Conservation (phyloP, 2,329 filamentous ascomycete species). For the Lomentospora prolificans region DNA sequence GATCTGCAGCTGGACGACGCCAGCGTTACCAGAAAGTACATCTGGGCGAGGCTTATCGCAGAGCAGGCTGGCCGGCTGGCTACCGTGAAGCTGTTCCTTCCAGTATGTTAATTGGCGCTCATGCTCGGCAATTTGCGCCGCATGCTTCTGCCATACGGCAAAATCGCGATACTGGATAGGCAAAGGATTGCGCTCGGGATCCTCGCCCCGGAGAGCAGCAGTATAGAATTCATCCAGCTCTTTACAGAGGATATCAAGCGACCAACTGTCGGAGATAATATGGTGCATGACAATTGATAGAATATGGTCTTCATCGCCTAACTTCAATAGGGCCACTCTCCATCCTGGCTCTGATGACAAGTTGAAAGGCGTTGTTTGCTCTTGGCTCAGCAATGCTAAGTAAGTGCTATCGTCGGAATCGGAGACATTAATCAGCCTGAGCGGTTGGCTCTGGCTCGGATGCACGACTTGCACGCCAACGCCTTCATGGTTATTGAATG, state of each 20-base stretch:
- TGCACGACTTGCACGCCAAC: conserved; percentile 10
- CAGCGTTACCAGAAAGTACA: neutral
- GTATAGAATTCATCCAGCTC: conserved; percentile 16
- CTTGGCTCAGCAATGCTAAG: neutral
- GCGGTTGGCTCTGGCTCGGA: neutral
- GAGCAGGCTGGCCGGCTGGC: conserved; percentile 12
- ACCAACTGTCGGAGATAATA: conserved; percentile 21
- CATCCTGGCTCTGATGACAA: conserved; percentile 15
- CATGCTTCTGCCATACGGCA: conserved; percentile 15
- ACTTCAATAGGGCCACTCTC: conserved; percentile 12
- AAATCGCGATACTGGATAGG: conserved; percentile 18
- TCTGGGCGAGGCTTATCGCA: conserved; percentile 9
- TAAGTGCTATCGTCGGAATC: neutral
- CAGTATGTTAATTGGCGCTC: conserved; percentile 16
- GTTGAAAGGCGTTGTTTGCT: conserved; percentile 16
- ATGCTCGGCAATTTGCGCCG: conserved; percentile 10
- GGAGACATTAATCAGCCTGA: neutral
- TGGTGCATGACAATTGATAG: conserved; percentile 20
- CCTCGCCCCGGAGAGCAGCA: conserved; percentile 9
- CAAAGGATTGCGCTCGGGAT: conserved; percentile 12
- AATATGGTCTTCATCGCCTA: conserved; percentile 13
- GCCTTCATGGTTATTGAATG: conserved; percentile 11
- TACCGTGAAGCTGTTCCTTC: conserved; percentile 13
- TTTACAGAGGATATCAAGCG: conserved; percentile 14
- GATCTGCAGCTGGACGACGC: neutral